Evolutionary conservation across 1,284 basidiomycete species (phyloP), one percentile per base, ranked within the genome.

Genomic region (Pseudomicrostroma phylloplanum): DNA sequence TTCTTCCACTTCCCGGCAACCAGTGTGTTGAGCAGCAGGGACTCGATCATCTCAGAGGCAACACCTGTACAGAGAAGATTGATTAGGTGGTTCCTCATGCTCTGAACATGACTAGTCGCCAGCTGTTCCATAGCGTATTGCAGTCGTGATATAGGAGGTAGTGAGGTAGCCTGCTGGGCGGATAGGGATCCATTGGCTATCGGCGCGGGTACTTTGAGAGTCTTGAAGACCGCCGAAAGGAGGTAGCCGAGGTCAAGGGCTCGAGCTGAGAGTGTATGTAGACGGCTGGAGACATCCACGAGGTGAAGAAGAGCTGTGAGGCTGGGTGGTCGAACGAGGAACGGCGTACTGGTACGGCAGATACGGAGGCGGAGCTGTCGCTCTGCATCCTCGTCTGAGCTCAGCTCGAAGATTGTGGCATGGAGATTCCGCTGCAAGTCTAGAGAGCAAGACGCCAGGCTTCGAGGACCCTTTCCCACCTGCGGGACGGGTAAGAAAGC

Each of bases 21-120:
- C 21, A 54, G 26, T 15, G 51, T 19, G 21, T 54, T 54, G 51
- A 54, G 51, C 51, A 54, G 21, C 51, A 54, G 8, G 15, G 21
- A 23, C 26, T 54, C 51, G 6, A 54, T 25, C 51, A 54, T 54
- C 51, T 19, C 17, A 7, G 51, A 23, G 21, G 19, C 19, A 15
- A 26, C 25, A 2, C 51, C 51, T 13, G 51, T 54, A 7, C 21
- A 21, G 21, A 54, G 51, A 13, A 25, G 13, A 25, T 3, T 25
- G 21, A 54, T 25, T 2, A 54, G 15, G 21, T 21, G 25, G 6
- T 15, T 13, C 25, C 26, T 54, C 21, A 54, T 13, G 21, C 25
- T 54, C 21, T 54, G 21, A 6, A 15, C 51, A 15, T 54, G 51
- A 7, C 13, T 26, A 13, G 13, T 26, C 6, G 51, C 15, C 13